A percentile compares a stretch with the other conserved stretches of the same genome.
Conservation (phyloP, 805 yeast genomes). For the Candida ponderosae region DNA sequence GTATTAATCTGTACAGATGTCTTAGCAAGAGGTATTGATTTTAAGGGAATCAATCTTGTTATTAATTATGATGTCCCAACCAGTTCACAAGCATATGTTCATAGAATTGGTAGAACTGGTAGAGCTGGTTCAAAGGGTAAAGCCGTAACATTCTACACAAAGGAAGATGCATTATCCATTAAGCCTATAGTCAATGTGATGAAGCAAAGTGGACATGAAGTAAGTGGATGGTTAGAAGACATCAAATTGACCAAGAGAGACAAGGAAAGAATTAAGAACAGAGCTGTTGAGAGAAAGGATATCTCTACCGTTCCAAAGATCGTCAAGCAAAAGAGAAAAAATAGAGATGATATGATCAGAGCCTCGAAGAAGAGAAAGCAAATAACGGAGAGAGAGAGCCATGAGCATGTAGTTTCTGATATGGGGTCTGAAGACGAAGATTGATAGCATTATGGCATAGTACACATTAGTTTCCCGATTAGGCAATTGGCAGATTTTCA, state of each 20-base stretch:
- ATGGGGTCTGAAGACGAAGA: background rate
- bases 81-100: constrained; percentile 90
- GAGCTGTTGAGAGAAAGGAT: constrained; percentile 55
- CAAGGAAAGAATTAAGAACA: constrained; percentile 50
- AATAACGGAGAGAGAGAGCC: constrained; percentile 1
- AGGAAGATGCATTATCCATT: constrained; percentile 70
- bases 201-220: constrained; percentile 80
- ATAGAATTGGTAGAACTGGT: constrained; percentile 98
- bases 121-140: constrained; percentile 84
- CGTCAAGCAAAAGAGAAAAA: constrained; percentile 55
- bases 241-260: constrained; percentile 58
- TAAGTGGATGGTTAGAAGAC: constrained; percentile 76
- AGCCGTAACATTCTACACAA: constrained; percentile 90
- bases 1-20: constrained; percentile 95
- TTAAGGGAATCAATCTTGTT: constrained; percentile 89
- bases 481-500: background rate
- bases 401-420: background rate
- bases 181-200: constrained; percentile 88
- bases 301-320: constrained; percentile 81
- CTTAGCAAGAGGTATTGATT: constrained; percentile 93
- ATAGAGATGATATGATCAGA: constrained; percentile 61
- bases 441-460: background rate
- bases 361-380: constrained; percentile 58
- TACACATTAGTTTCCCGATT: no score
- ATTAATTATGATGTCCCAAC: constrained; percentile 96